Evolutionary conservation across 768 basidiomycete species (phyloP), one percentile per base, ranked within the genome.

Genomic region (Rhizopogon roseolus): DNA sequence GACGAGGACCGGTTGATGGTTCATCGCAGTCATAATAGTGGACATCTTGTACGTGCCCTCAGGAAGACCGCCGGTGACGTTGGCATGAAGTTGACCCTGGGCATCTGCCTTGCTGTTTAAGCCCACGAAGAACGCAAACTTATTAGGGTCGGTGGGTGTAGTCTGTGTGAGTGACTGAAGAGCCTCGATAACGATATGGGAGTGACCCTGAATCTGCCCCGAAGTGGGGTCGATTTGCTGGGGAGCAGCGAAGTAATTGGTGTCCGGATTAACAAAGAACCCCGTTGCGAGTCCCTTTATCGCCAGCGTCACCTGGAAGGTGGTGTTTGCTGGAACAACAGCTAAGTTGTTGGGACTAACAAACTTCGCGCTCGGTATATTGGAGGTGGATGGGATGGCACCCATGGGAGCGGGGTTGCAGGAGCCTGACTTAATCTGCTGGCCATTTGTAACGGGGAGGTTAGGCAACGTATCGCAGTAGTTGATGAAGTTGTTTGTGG

Each of bases 401-500:
- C 86, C 86, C 76, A 85, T 81, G 0, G 81, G 80, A 14, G 79
- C 73, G 34, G 80, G 77, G 66, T 86, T 85, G 65, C 84, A 84
- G 22, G 81, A 82, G 7, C 80, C 80, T 6, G 61, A 64, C 54
- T 61, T 66, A 62, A 80, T 63, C 61, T 81, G 84, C 59, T 73
- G 50, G n/a, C 85, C 84, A 59, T 84, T 79, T 41, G 86, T 87
- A 54, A 86, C 72, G 3, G 84, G 78, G 46, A 77, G 65, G 49
- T 74, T 60, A 4, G 75, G 63, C 4, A 74, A 61, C 14, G 76
- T 79, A 6, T 72, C 66, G 60, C 86, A 86, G 65, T 73, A 84
- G 71, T 86, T 85, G 70, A 86, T 86, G 66, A 85, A 90, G 74
- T 89, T 89, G 72, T 89, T 85, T 43, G 66, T 67, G n/a, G 84